A percentile compares a stretch with the other conserved stretches of the same genome.
Conservation (phyloP, 371 early-diverging fungal species). For the Mucor saturninus region DNA sequence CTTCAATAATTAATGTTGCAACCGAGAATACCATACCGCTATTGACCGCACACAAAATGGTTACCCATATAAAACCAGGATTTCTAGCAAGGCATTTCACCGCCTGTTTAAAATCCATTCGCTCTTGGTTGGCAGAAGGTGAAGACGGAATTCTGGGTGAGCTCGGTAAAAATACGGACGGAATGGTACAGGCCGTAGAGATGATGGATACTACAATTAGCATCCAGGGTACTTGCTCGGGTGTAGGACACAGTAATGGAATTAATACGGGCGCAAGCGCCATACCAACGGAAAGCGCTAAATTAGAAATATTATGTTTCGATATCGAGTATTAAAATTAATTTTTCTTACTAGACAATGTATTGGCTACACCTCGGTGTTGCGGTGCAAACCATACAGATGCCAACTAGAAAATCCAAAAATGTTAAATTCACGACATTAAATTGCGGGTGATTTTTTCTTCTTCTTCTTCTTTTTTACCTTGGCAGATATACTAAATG, state of each 20-base stretch:
- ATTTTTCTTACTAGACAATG: slow-evolving; percentile 17
- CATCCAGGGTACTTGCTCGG: slow-evolving; percentile 14
- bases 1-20: slow-evolving; percentile 36
- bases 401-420: slow-evolving; percentile 13
- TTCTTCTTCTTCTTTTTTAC: slow-evolving; percentile 4
- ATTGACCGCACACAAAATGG: slow-evolving; percentile 26
- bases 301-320: neutral
- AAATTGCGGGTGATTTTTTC: neutral
- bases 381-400: slow-evolving; percentile 34
- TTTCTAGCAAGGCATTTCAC: slow-evolving; percentile 21
- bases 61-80: slow-evolving; percentile 26
- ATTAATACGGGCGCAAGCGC: slow-evolving; percentile 22
- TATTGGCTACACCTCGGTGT: slow-evolving; percentile 29
- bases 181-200: slow-evolving; percentile 32
- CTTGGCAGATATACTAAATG: slow-evolving; percentile 26
- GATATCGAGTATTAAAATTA: neutral
- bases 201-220: slow-evolving; percentile 31
- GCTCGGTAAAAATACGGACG: slow-evolving; percentile 37
- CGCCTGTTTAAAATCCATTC: slow-evolving; percentile 31
- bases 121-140: slow-evolving; percentile 28
- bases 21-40: slow-evolving; percentile 43
- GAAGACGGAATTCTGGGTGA: slow-evolving; percentile 37
- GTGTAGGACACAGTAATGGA: slow-evolving; percentile 16
- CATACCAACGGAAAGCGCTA: slow-evolving; percentile 27
- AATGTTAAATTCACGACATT: neutral